Base-by-base conservation (phyloP, 306 rosid genomes). In the Cajanus cajan region DNA sequence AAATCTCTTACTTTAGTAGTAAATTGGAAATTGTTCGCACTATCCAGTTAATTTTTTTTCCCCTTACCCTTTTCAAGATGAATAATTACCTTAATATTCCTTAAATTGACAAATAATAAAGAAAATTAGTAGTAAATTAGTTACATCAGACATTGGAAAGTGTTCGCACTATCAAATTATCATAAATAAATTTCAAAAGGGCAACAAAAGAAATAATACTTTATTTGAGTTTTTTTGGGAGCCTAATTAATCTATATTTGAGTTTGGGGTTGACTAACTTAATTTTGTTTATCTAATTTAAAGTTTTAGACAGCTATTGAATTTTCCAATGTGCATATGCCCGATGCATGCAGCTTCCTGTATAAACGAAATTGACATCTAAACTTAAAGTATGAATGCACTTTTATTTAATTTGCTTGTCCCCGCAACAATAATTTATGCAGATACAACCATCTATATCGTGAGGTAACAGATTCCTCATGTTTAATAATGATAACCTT, bases 221-320 rank as follows among this genome's bases (percentile, higher is more conserved):
- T 7, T 16, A 18, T 9, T 13, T 50, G 37, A 25, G 9, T 50
- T 5, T 19, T 5, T 19, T 37, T 31, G 13, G 40, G 59, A 34
- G 39, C 51, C 39, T 45, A 76, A 31, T 28, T 59, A 59, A 12
- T 63, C 36, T 16, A 75, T 61, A 31, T 45, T 62, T 76, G 72
- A 62, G 37, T 62, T 62, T 69, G 43, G 44, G 40, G 61, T 69
- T 76, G 80, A 50, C 80, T 48, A 9, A n/a, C n/a, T n/a, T n/a
- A n/a, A 0, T 41, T 73, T 55, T 39, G 68, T 55, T 74, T n/a
- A 41, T 43, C 55, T 28, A 74, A 41, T 28, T 55, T 28, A 28
- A 3, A 28, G 31, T 28, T 28, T 28, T 73, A 57, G 22, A 40
- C 70, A 74, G 70, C 58, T 40, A 28, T 24, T 71, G 19, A 68